Evolutionary conservation across 352 stramenopile genomes (phyloP), one percentile per base, ranked within the genome.

Genomic region (Pythium brachiatum): DNA sequence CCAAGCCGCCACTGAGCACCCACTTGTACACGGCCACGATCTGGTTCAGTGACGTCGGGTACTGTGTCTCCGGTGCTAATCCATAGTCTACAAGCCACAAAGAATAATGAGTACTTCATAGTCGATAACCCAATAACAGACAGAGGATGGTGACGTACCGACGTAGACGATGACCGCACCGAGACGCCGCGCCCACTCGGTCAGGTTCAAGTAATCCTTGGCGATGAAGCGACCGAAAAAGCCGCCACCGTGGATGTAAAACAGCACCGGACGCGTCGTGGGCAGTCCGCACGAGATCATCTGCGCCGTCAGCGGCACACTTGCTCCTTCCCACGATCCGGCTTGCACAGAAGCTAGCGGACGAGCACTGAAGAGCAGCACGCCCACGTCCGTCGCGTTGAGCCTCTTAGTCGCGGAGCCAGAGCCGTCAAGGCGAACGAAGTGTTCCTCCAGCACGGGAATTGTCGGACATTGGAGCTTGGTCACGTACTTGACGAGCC

Each of bases 151-250:
- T 29, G 20, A 70, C 76, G 39, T 79, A 92, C 85, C 85, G 29
- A 95, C 79, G 69, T 95, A 96, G 54, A 96, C 84, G 41, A 96
- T 91, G 11, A 94, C 83, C 2, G 76, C 83, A n/a, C 86, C 82
- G 12, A 94, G 72, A 11, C 68, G 70, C 9, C 73, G 72, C 0
- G 83, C 83, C 89, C 87, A 96, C 23, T 73, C 64, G 1, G 79
- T 89, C 56, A 95, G 50, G 41, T 89, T 92, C 47, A 88, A 76
- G 9, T 86, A 85, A 59, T 96, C 88, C 53, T 92, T 92, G 11
- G 84, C 86, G 57, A 96, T 89, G 64, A 94, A 95, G n/a, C 84
- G 79, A 0, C 83, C 86, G 43, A 96, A 94, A 60, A 94, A 96
- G 2, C 86, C 88, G 12, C 88, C 88, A 21, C 88, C 88, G 44